Evolutionary conservation across 345 rosid species (phyloP), one percentile per base, ranked within the genome.

Genomic region (Eucalyptus viminalis): DNA sequence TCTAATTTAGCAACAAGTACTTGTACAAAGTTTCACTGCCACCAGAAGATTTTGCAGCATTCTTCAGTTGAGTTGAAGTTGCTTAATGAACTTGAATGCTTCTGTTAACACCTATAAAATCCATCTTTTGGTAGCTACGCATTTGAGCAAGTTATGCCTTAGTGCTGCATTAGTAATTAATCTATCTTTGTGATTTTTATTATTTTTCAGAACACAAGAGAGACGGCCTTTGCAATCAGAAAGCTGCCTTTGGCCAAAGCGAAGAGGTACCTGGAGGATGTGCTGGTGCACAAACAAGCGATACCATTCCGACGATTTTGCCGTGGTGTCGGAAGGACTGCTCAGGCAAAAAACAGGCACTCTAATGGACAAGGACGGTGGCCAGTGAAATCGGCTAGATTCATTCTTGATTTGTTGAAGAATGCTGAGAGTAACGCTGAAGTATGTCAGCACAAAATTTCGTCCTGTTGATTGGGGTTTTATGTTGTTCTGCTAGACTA

Each of bases 341-440:
- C 97, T 16, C 97, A 96, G 92, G 98, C 95, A 11, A 97, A 97
- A 91, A 97, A 94, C 90, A 94, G 97, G 58, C 97, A 96, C 89
- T 94, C 97, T 24, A 97, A 96, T 62, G 98, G 98, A 49, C 98
- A 97, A 93, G 98, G 97, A 27, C 97, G 97, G 62, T 96, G 97
- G 97, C 95, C 95, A 8, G 92, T 69, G 8, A 94, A 94, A 86
- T 94, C 95, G 40, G 95, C 93, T 9, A 90, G 86, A 40, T 92
- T 93, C 60, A 92, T 93, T 86, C 91, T 93, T 7, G 94, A 93
- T 90, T 90, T 93, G 89, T 91, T 93, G 49, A 92, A 92, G 93
- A 93, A 93, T 92, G 95, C 95, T 0, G 95, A 93, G 91, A 92
- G 95, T 54, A 94, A 94, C 58, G 95, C 95, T 49, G 94, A 94